Conservation (phyloP, 106 monocot species). For the Allium sativum region DNA sequence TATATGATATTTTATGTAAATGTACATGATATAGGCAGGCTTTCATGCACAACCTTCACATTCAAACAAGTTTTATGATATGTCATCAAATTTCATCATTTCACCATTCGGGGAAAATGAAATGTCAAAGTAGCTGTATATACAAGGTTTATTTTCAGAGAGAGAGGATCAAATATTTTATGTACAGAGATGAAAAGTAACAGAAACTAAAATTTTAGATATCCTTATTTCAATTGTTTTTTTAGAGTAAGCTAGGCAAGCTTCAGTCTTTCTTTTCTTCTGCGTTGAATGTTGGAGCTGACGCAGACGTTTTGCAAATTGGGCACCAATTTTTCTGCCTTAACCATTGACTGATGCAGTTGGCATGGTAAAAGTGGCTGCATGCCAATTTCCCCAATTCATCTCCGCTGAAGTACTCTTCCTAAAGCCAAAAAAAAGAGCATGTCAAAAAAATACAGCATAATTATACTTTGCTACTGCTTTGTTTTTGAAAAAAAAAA, state of each 20-base stretch:
- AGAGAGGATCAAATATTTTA: slow-evolving; percentile 3
- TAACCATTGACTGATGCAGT: slow-evolving; percentile 72
- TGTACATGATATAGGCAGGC: too few species aligned
- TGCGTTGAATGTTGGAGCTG: not conserved
- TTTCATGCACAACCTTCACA: too few species aligned
- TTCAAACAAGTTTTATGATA: too few species aligned
- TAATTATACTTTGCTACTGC: not conserved
- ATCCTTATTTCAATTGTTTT: not conserved
- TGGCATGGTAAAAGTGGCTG: slow-evolving; percentile 56
- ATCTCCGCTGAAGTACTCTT: slow-evolving; percentile 60
- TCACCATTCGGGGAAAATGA: too few species aligned
- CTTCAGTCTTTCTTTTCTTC: slow-evolving; percentile 9
- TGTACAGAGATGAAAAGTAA: not conserved
- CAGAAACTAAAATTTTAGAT: not conserved
- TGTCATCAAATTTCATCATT: too few species aligned
- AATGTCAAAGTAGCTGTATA: too few species aligned
- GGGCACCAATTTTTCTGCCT: slow-evolving; percentile 92
- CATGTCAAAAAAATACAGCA: not conserved
- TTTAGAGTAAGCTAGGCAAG: too few species aligned
- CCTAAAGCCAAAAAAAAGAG: slow-evolving; percentile 27
- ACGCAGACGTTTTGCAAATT: slow-evolving; percentile 52
- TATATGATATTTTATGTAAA: too few species aligned
- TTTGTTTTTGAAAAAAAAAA: not conserved
- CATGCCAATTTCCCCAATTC: slow-evolving; percentile 59
- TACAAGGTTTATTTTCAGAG: slow-evolving; percentile 5